Conservation (phyloP, 2,329 filamentous ascomycete genomes). For the Colletotrichum scovillei region DNA sequence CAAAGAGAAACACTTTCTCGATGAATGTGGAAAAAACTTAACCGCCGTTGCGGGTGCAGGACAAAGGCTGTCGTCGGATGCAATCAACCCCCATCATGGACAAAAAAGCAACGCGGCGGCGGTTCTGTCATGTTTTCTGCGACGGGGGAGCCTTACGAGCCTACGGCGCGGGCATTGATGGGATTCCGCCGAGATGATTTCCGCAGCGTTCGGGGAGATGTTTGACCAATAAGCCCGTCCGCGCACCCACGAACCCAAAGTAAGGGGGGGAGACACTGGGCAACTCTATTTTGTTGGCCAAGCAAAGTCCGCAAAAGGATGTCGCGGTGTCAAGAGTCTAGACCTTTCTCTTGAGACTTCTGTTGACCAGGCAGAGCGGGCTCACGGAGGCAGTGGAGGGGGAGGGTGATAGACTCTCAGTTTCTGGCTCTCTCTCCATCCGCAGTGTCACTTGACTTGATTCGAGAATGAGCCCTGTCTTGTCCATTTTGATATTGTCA, state of each 20-base stretch:
- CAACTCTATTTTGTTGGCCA: slow-evolving; percentile 6
- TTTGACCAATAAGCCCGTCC: background rate
- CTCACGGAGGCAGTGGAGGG: too few relatives aligned
- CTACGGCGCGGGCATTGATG: background rate
- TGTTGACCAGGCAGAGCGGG: background rate
- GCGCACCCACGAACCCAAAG: background rate
- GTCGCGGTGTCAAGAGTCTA: background rate
- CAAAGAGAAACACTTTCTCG: background rate
- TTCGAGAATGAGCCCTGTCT: background rate
- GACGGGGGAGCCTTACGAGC: background rate
- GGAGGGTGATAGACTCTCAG: too few relatives aligned
- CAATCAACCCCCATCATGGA: background rate
- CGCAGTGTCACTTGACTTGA: background rate
- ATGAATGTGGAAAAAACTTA: background rate
- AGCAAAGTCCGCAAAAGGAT: background rate
- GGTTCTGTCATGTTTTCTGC: background rate
- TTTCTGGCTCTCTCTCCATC: background rate
- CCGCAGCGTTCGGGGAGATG: background rate
- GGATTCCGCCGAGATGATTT: slow-evolving; percentile 12
- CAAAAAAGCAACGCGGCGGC: background rate
- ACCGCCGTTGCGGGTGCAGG: background rate
- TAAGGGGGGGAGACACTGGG: background rate
- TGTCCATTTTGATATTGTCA: background rate
- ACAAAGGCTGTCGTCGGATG: background rate
- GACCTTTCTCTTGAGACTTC: background rate